Percentiles rank a stretch among this genome's conserved stretches.
phyloP scores from a whole-genome alignment of 2,329 filamentous ascomycete species.

The Ceratocystis huliohia region DNA sequence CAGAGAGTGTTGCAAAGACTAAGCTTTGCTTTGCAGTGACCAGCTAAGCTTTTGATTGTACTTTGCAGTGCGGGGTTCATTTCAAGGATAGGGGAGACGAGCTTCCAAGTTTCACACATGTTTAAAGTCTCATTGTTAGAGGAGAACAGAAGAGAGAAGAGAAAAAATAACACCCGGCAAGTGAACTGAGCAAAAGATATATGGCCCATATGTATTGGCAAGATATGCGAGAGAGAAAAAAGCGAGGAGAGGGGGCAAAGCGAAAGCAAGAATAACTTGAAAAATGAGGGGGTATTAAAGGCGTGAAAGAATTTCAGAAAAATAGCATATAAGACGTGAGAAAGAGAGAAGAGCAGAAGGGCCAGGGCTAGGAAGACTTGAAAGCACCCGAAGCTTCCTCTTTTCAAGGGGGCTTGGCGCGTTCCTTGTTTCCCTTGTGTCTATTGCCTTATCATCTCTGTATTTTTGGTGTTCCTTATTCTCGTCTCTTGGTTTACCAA shows the following conservation, averaged over 20 bases:
- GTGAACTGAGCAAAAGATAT: not conserved
- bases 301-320: constrained; percentile 11
- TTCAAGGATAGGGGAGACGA: not conserved
- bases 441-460: not conserved
- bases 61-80: not conserved
- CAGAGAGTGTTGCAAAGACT: no score
- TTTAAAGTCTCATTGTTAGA: not conserved
- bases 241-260: not conserved
- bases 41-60: not conserved
- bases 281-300: constrained; percentile 16
- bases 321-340: not conserved
- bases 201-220: not conserved
- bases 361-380: not conserved
- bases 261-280: not conserved
- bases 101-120: not conserved
- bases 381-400: not conserved
- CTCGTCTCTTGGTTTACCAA: constrained; percentile 46
- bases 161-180: not conserved
- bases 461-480: not conserved
- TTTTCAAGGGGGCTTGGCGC: not conserved
- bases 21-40: not conserved
- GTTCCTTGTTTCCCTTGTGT: not conserved
- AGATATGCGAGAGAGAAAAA: not conserved
- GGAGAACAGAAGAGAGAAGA: constrained; percentile 1
- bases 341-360: not conserved